Evolutionary conservation across 2,329 filamentous ascomycete species (phyloP).

Genomic region (Tolypocladium tropicale): DNA sequence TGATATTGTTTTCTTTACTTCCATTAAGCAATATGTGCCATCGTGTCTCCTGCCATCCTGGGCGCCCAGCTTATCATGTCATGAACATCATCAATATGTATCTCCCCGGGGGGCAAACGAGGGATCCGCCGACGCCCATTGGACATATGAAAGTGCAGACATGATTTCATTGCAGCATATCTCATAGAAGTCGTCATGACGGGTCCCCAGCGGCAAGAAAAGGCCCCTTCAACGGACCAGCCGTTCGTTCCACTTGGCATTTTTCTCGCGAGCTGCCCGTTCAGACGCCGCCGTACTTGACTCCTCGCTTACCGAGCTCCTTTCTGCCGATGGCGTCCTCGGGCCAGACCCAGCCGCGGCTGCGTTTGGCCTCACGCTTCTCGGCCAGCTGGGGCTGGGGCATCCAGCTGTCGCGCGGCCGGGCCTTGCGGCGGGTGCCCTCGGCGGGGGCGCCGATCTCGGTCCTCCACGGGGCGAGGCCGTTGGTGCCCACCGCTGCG

Average conservation of each 20-base stretch:
- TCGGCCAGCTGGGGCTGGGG: conserved; percentile 61
- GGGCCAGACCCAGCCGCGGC: conserved; percentile 65
- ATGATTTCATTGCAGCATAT: neutral
- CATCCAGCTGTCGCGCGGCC: conserved; percentile 66
- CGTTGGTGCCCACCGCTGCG: conserved; percentile 30
- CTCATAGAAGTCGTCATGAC: neutral
- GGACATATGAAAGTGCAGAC: neutral
- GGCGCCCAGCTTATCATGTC: too few relatives aligned
- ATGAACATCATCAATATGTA: too few relatives aligned
- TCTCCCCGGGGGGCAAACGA: neutral
- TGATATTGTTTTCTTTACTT: neutral
- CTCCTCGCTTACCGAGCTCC: conserved; percentile 58
- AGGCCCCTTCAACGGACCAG: neutral
- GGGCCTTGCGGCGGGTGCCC: conserved; percentile 58
- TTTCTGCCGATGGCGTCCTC: conserved; percentile 63
- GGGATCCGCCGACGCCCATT: neutral
- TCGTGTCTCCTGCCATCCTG: too few relatives aligned
- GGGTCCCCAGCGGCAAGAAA: neutral
- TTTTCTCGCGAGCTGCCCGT: neutral
- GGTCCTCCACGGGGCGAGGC: conserved; percentile 53
- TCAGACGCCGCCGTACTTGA: conserved; percentile 38
- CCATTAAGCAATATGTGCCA: neutral
- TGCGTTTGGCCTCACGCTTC: conserved; percentile 67
- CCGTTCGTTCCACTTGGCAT: neutral
- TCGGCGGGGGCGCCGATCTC: conserved; percentile 69